phyloP scores from a whole-genome alignment of 805 yeast species.

The Candida qinlingensis region DNA sequence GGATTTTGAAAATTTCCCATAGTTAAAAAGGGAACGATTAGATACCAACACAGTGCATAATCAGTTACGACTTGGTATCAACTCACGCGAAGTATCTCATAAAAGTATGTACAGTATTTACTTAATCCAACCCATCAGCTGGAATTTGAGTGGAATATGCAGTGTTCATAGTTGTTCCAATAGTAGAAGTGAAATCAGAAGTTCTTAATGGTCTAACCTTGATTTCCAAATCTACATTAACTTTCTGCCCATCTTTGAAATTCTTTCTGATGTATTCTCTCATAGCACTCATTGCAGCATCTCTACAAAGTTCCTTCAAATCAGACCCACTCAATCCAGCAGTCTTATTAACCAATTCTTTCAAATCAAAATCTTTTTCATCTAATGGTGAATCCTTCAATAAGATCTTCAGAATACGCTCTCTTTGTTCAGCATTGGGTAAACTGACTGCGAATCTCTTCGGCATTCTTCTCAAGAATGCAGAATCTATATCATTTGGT shows the following conservation, averaged over 20 bases:
- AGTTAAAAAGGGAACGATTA: too few relatives aligned
- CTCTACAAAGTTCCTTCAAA: conserved; percentile 83
- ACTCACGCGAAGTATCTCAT: too few relatives aligned
- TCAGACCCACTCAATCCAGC: conserved; percentile 87
- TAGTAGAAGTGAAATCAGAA: conserved; percentile 42
- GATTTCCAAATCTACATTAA: conserved; percentile 33
- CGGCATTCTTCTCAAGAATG: conserved; percentile 90
- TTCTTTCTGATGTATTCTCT: conserved; percentile 74
- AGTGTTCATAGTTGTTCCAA: conserved; percentile 12
- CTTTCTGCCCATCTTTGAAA: conserved; percentile 26
- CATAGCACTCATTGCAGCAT: conserved; percentile 87
- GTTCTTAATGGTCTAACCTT: conserved; percentile 56
- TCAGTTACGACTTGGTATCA: too few relatives aligned
- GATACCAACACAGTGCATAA: too few relatives aligned
- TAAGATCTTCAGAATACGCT: conserved; percentile 62
- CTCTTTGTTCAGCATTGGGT: conserved; percentile 66
- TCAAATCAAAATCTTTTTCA: conserved; percentile 47
- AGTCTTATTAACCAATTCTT: conserved; percentile 55
- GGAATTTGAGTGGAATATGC: conserved; percentile 9
- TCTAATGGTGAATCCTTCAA: conserved; percentile 63
- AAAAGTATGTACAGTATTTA: too few relatives aligned
- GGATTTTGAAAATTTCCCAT: too few relatives aligned
- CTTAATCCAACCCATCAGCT: conserved; percentile 3
- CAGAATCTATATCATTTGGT: conserved; percentile 85
- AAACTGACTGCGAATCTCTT: conserved; percentile 75